Percentiles rank a stretch among this genome's conserved stretches.
These are phyloP conservation scores for Pelargonium nanum DNA, from an alignment of 345 rosid genomes.

Conservation along the genomic window DNA sequence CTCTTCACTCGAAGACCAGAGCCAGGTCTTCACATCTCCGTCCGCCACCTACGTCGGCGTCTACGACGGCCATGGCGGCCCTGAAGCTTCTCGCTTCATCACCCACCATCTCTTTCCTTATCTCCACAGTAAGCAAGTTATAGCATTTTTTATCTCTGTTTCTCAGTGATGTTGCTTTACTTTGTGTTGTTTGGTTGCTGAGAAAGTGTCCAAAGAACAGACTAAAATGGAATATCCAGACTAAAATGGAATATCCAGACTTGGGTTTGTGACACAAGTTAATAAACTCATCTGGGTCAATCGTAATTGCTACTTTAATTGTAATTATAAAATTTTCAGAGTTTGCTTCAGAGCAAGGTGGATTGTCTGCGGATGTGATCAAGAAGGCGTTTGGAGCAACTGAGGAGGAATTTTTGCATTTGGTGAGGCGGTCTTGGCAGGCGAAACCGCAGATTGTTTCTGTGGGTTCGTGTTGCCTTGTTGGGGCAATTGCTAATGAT, in stretches of 20 bases:
- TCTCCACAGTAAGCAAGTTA: slow-evolving; percentile 22
- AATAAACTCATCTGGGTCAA: no score
- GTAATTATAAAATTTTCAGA: slow-evolving; percentile 13
- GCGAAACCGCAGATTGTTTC: slow-evolving; percentile 44
- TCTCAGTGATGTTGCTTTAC: slow-evolving; percentile 1
- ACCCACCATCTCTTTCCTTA: slow-evolving; percentile 32
- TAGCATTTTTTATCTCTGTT: not conserved
- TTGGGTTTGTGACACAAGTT: not conserved
- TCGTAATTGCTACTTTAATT: no score
- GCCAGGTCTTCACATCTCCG: slow-evolving; percentile 52
- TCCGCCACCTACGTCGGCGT: slow-evolving; percentile 55
- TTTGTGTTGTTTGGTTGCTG: not conserved
- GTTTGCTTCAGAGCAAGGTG: slow-evolving; percentile 37
- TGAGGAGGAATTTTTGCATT: slow-evolving; percentile 44
- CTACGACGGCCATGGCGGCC: slow-evolving; percentile 72
- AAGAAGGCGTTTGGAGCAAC: slow-evolving; percentile 40
- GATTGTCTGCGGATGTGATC: slow-evolving; percentile 41
- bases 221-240: not conserved
- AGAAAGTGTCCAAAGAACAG: not conserved
- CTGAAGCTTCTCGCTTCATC: slow-evolving; percentile 55
- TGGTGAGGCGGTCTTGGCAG: slow-evolving; percentile 37
- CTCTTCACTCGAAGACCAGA: slow-evolving; percentile 51
- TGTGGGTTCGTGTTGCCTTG: slow-evolving; percentile 61
- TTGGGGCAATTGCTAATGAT: slow-evolving; percentile 37
- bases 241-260: not conserved